A percentile compares a stretch with the other conserved stretches of the same genome.
These are phyloP conservation scores for Neurospora sp. DNA, from an alignment of 2,329 filamentous ascomycete species.

Conservation along the genomic window DNA sequence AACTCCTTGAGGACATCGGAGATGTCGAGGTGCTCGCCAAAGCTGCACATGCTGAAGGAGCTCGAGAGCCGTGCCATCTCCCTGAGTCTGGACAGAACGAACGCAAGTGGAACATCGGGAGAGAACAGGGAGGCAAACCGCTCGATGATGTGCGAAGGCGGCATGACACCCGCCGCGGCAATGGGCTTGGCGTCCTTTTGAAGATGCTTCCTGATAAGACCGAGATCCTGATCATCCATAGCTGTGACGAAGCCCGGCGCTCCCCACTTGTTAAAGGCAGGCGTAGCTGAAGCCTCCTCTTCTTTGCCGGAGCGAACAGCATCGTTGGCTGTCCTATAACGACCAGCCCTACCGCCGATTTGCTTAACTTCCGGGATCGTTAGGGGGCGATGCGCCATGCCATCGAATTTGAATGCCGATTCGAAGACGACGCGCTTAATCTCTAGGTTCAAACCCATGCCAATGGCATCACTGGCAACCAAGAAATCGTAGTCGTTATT, in stretches of 20 bases:
- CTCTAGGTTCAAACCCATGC: slow-evolving; percentile 91
- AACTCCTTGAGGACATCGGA: slow-evolving; percentile 68
- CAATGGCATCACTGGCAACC: slow-evolving; percentile 77
- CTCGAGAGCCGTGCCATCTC: slow-evolving; percentile 55
- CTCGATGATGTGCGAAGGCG: slow-evolving; percentile 61
- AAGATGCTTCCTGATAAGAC: slow-evolving; percentile 54
- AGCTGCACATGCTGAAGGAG: slow-evolving; percentile 60
- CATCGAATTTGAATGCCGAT: slow-evolving; percentile 62
- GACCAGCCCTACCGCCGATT: slow-evolving; percentile 85
- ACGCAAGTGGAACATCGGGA: slow-evolving; percentile 68
- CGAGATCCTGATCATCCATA: slow-evolving; percentile 61
- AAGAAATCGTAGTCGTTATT: slow-evolving; percentile 92
- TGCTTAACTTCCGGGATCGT: slow-evolving; percentile 78
- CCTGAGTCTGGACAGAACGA: slow-evolving; percentile 66
- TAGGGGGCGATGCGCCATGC: slow-evolving; percentile 46
- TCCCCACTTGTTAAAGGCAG: slow-evolving; percentile 6
- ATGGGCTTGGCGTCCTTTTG: slow-evolving; percentile 54
- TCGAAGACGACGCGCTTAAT: slow-evolving; percentile 90
- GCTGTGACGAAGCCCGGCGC: slow-evolving; percentile 66
- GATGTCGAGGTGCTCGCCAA: slow-evolving; percentile 53
- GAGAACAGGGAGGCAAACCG: slow-evolving; percentile 77
- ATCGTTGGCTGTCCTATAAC: slow-evolving; percentile 65
- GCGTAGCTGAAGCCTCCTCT: background rate
- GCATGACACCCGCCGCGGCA: slow-evolving; percentile 60
- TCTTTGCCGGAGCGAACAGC: slow-evolving; percentile 24